Percentiles rank a stretch among this genome's conserved stretches.
Conservation (phyloP, 2,329 filamentous ascomycete genomes). For the Sporothrix euskadiensis region DNA sequence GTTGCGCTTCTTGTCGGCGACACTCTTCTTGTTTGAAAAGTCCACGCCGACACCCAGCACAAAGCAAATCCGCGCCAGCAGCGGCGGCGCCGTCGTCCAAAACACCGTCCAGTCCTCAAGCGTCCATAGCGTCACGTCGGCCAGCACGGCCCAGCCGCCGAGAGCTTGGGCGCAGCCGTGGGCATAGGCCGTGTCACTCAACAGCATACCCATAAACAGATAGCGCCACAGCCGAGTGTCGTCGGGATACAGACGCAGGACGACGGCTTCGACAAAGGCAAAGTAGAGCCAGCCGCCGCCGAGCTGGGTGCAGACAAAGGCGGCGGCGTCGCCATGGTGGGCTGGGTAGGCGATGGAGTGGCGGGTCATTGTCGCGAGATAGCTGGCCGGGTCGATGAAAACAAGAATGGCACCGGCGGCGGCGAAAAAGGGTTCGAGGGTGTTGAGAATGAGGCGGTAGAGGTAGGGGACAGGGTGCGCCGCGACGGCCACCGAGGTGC, state of each 20-base stretch:
- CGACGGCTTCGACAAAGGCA: conserved; percentile 43
- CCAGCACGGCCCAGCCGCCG: conserved; percentile 40
- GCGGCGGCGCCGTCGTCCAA: conserved; percentile 36
- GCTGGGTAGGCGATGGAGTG: conserved; percentile 29
- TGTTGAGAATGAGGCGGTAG: conserved; percentile 41
- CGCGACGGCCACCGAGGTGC: neutral
- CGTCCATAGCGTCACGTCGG: conserved; percentile 36
- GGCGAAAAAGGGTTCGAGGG: conserved; percentile 42
- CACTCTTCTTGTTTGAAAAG: neutral
- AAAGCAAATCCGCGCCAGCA: conserved; percentile 37
- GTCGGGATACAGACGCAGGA: conserved; percentile 39
- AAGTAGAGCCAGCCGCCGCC: conserved; percentile 41
- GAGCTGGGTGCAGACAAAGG: conserved; percentile 40
- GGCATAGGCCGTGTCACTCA: conserved; percentile 40
- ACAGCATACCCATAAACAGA: conserved; percentile 42
- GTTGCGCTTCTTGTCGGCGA: neutral
- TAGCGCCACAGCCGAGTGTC: conserved; percentile 42
- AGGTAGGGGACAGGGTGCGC: conserved; percentile 35
- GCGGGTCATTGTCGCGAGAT: conserved; percentile 39
- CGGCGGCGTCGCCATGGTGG: conserved; percentile 28
- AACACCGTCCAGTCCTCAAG: conserved; percentile 38
- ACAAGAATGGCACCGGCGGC: conserved; percentile 39
- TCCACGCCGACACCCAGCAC: conserved; percentile 38
- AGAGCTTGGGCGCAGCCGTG: conserved; percentile 40
- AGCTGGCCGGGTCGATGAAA: conserved; percentile 37